Evolutionary conservation across 2,329 filamentous ascomycete genomes (phyloP), one percentile per base, ranked within the genome.

Genomic region (Helminthosporium solani): DNA sequence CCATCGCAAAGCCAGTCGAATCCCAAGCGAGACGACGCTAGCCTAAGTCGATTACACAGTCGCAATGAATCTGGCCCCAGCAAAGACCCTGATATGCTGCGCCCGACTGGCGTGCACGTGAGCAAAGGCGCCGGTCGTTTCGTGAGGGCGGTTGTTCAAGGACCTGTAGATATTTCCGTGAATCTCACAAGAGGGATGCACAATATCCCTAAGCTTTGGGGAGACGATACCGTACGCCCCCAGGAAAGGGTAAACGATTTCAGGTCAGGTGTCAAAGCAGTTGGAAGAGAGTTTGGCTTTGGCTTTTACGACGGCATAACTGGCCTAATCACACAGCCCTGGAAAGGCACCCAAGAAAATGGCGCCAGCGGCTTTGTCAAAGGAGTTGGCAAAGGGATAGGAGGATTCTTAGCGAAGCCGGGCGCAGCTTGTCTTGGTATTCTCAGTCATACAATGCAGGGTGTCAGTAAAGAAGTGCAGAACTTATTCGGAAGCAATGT

Each of bases 131-230:
- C 90, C 28, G 79, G 82, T 18, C 81, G 84, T n/a, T 85, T 94
- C 38, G 82, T 91, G 4, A 79, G 80, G 9, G 84, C 87, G n/a
- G 82, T 87, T 4, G 76, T 92, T 48, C 88, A 87, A 57, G 85
- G 86, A 1, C 91, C 90, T 0, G 86, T 94, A 78, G 89, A 95
- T 64, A 86, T 96, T 52, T 88, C 88, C 31, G 72, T 96, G 33
- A 87, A 87, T 1, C 72, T 96, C 30, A 87, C 90, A 0, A 87
- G 87, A 67, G 91, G 91, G 0, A 95, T 96, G 65, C 86, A 92
- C 63, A 96, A 96, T 58, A 86, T 88, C 5, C 90, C 91, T 0
- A 85, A 82, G 56, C 75, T 96, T 1, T 96, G 95, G 63, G 87
- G 90, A 33, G 90, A 95, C 59, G 83, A 88, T n/a, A n/a, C n/a